A percentile compares a stretch with the other conserved stretches of the same genome.
Evolutionary conservation across 495 filamentous ascomycete genomes (phyloP).

Genomic region (Hypoxylon subgilvum): DNA sequence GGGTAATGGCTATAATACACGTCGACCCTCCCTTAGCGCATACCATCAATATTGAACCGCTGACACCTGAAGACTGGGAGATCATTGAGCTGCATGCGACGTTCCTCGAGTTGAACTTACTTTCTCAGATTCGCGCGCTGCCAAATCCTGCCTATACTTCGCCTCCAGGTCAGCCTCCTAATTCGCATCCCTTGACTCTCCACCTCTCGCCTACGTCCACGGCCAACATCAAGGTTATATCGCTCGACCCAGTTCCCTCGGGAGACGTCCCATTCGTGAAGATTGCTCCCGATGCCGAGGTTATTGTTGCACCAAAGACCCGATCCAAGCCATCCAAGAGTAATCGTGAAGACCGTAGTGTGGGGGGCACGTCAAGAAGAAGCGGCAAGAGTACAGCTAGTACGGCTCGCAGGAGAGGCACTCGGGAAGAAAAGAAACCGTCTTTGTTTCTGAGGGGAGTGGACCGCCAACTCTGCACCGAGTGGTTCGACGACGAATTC

Average conservation of each 20-base stretch:
- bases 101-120: constrained; percentile 90
- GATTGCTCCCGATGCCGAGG: constrained; percentile 90
- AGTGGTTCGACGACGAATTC: constrained; percentile 74
- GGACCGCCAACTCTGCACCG: constrained; percentile 65
- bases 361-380: constrained; percentile 67
- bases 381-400: constrained; percentile 77
- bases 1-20: constrained; percentile 74
- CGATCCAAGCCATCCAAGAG: constrained; percentile 53
- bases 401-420: constrained; percentile 65
- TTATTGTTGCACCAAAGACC: constrained; percentile 92
- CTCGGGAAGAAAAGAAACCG: constrained; percentile 65
- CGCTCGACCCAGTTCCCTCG: constrained; percentile 73
- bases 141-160: constrained; percentile 77
- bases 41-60: constrained; percentile 92
- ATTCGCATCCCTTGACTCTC: constrained; percentile 80
- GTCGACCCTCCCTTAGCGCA: constrained; percentile 87
- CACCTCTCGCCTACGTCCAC: constrained; percentile 96
- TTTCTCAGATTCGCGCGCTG: constrained; percentile 90
- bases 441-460: constrained; percentile 79
- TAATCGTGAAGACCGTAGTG: constrained; percentile 69
- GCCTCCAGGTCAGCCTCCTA: constrained; percentile 45
- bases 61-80: constrained; percentile 97
- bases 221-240: constrained; percentile 84
- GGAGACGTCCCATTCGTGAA: constrained; percentile 81
- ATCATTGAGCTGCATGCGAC: constrained; percentile 96